Percentiles rank a stretch among this genome's conserved stretches.
phyloP scores from a whole-genome alignment of 2,329 filamentous ascomycete genomes.

The Xylariaceae sp. region DNA sequence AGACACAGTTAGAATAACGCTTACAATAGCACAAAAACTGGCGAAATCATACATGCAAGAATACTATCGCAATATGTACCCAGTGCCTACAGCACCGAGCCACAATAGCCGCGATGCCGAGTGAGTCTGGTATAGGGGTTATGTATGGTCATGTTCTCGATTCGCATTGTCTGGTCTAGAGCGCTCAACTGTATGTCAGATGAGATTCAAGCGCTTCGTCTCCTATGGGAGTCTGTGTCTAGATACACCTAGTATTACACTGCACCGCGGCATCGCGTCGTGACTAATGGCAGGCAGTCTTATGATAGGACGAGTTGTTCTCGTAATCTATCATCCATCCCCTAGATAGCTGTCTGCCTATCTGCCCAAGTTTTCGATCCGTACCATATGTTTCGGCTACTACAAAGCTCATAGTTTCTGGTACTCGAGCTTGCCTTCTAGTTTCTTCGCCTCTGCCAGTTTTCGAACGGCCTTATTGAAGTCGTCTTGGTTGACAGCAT shows the following conservation, averaged over 20 bases:
- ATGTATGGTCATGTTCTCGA: no score
- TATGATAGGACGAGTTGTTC: neutral
- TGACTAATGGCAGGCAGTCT: neutral
- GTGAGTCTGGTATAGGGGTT: no score
- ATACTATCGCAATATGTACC: no score
- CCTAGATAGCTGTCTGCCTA: neutral
- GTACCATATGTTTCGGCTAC: neutral
- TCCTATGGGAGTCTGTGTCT: neutral
- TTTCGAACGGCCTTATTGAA: slow-evolving; percentile 99
- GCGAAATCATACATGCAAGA: no score
- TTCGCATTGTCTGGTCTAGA: no score
- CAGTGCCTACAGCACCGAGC: no score
- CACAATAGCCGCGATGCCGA: no score
- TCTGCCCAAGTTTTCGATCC: neutral
- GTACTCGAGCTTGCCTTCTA: slow-evolving; percentile 98
- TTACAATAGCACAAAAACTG: no score
- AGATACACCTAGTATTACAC: slow-evolving; percentile 25
- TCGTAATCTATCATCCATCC: neutral
- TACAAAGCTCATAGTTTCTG: slow-evolving; percentile 76
- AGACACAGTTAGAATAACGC: no score
- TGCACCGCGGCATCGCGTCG: neutral
- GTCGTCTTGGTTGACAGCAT: slow-evolving; percentile 96
- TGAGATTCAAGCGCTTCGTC: no score
- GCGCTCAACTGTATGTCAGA: no score
- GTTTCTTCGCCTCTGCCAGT: slow-evolving; percentile 95